A percentile compares a stretch with the other conserved stretches of the same genome.
These are phyloP conservation scores for Nakaseomyces bracarensis DNA, from an alignment of 1,139 yeast species.

Conservation along the genomic window DNA sequence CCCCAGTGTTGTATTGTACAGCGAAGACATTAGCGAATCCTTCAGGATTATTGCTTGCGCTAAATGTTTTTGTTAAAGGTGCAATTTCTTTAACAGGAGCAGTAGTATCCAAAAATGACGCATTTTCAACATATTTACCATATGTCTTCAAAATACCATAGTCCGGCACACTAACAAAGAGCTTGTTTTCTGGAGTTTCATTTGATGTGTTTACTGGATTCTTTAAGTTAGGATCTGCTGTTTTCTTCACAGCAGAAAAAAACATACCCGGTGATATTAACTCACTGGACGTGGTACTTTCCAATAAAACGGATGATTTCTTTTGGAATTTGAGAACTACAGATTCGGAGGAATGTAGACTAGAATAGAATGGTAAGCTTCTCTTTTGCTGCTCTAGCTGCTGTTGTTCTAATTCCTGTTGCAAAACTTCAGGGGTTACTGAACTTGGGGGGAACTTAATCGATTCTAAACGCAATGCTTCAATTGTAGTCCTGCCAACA, in stretches of 20 bases:
- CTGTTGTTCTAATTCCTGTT: constrained; percentile 36
- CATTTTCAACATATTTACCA: constrained; percentile 68
- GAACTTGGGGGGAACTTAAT: constrained; percentile 73
- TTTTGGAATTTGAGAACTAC: constrained; percentile 35
- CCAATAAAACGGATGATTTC: constrained; percentile 36
- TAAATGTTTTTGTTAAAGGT: constrained; percentile 60
- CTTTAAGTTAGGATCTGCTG: constrained; percentile 9
- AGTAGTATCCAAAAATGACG: constrained; percentile 60
- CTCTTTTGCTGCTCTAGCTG: constrained; percentile 36
- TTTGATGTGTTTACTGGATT: neutral
- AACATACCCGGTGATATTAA: constrained; percentile 80
- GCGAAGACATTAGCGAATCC: constrained; percentile 83
- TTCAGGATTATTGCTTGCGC: constrained; percentile 61
- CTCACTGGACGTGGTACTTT: constrained; percentile 38
- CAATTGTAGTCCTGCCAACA: constrained; percentile 32
- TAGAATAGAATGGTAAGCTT: constrained; percentile 26
- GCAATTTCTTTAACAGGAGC: constrained; percentile 67
- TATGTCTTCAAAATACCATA: constrained; percentile 72
- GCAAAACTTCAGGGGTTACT: constrained; percentile 48
- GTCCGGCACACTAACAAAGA: constrained; percentile 75
- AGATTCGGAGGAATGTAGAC: constrained; percentile 27
- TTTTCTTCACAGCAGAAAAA: constrained; percentile 41
- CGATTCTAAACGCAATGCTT: constrained; percentile 42
- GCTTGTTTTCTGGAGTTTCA: constrained; percentile 25
- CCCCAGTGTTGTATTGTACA: constrained; percentile 61